phyloP scores from a whole-genome alignment of 2,329 filamentous ascomycete genomes.

The Pseudogymnoascus sp. region DNA sequence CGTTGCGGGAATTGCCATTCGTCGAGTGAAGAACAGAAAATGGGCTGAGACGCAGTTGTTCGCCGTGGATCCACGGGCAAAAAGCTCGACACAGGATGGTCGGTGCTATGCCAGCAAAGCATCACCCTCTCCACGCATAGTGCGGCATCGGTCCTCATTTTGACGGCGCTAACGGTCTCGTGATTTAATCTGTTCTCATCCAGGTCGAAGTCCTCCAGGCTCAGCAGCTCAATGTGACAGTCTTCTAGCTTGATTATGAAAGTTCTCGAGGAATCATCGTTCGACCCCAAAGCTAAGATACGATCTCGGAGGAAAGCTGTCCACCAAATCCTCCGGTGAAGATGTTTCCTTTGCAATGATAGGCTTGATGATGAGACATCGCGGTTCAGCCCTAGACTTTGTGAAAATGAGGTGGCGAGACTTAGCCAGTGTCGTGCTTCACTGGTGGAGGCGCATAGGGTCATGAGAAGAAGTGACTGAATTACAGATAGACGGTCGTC shows the following conservation, averaged over 20 bases:
- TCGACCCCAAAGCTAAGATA: neutral
- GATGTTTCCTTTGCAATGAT: neutral
- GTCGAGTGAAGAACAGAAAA: neutral
- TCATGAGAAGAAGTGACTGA: constrained; percentile 19
- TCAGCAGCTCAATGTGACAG: constrained; percentile 11
- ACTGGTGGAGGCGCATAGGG: constrained; percentile 4
- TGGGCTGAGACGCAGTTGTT: neutral
- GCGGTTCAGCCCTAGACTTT: neutral
- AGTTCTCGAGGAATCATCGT: neutral
- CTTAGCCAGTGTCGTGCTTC: neutral
- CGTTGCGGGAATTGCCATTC: neutral
- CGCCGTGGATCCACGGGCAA: neutral
- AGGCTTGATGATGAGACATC: neutral
- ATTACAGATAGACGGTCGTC: constrained; percentile 15
- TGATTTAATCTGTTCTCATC: neutral
- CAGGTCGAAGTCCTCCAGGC: constrained; percentile 14
- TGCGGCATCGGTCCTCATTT: constrained; percentile 1
- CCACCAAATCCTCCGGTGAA: neutral
- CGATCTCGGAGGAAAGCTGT: neutral
- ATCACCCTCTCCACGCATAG: constrained; percentile 11
- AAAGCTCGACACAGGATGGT: neutral
- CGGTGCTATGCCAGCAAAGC: constrained; percentile 13
- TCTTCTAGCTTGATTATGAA: constrained; percentile 11
- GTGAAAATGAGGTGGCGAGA: neutral
- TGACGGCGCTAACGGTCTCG: constrained; percentile 9